Base-by-base conservation (phyloP, 2,329 filamentous ascomycete genomes). In the Plectosphaerella plurivora region DNA sequence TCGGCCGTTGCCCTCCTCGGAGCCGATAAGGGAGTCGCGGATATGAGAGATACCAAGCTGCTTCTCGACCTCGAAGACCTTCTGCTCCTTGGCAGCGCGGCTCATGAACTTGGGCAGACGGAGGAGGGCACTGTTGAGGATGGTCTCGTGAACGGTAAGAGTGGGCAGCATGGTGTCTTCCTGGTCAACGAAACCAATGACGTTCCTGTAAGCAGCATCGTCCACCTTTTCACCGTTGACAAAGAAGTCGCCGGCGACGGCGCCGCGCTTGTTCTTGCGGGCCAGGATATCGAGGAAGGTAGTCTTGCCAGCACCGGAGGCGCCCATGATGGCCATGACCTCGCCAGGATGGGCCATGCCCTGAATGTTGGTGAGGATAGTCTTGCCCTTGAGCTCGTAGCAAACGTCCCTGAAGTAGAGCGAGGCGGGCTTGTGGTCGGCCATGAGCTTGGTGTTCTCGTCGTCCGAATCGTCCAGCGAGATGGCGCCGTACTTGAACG, bases 161-260 rank as follows among this genome's bases (percentile, higher is more conserved):
- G 94, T 99, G 0, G 94, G 87, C 44, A 99, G 78, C 86, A 99
- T 93, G 5, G 93, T 96, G 65, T 99, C 94, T 65, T 99, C 94
- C 72, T 99, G 94, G 62, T 99, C 94, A 41, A 99, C 94, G 62
- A 97, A 99, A 20, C 95, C 94, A 58, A 97, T 88, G 49, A 97
- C 91, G 56, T 84, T 92, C 65, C 89, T 90, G 73, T 94, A 99
- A 57, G 97, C 90, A 28, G 82, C 70, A 66, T 97, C 90, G 33
- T 77, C 78, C 37, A 97, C 86, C 67, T 89, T 93, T 68, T 97
- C 91, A 35, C 94, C 95, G 60, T 97, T 97, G 63, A 99, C 85
- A 63, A 87, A 94, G 63, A 97, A 96, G 54, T 93, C 83, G 18
- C 95, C 95, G 9, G 79, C 74, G 1, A 88, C 82, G 2, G 77